Evolutionary conservation across 116 monocot genomes (phyloP).

Genomic region (Trichopus zeylanicus): DNA sequence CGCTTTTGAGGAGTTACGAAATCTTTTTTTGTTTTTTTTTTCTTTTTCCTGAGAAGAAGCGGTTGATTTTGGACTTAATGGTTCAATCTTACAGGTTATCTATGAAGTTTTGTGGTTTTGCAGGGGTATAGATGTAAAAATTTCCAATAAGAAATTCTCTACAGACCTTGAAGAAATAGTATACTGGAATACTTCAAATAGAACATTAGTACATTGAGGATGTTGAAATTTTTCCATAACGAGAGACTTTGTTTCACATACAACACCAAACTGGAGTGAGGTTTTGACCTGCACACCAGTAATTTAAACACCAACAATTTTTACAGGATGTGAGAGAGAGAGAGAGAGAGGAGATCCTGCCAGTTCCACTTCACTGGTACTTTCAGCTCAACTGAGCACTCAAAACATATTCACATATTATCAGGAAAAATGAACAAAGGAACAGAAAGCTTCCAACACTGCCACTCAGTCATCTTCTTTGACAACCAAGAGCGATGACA

Average conservation of each 20-base stretch:
- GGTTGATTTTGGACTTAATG: too few species aligned
- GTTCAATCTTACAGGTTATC: too few species aligned
- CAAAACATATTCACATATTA: constrained; percentile 8
- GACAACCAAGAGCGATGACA: not conserved
- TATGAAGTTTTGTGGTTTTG: too few species aligned
- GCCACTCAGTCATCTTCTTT: constrained; percentile 7
- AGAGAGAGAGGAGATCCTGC: not conserved
- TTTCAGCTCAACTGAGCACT: not conserved
- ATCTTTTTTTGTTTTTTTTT: too few species aligned
- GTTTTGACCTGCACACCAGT: not conserved
- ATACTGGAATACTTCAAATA: too few species aligned
- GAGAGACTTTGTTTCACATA: constrained; percentile 3
- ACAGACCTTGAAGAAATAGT: too few species aligned
- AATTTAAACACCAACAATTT: not conserved
- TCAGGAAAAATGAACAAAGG: not conserved
- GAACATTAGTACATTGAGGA: too few species aligned
- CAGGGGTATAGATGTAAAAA: too few species aligned
- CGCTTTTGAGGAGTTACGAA: too few species aligned
- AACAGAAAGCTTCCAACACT: not conserved
- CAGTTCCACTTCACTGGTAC: not conserved
- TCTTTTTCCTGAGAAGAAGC: too few species aligned
- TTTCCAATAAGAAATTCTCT: too few species aligned
- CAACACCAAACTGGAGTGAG: not conserved
- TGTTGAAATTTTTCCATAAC: too few species aligned
- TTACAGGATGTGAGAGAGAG: not conserved